Evolutionary conservation across 768 basidiomycete species (phyloP).

Genomic region (Coprinopsis marcescibilis): DNA sequence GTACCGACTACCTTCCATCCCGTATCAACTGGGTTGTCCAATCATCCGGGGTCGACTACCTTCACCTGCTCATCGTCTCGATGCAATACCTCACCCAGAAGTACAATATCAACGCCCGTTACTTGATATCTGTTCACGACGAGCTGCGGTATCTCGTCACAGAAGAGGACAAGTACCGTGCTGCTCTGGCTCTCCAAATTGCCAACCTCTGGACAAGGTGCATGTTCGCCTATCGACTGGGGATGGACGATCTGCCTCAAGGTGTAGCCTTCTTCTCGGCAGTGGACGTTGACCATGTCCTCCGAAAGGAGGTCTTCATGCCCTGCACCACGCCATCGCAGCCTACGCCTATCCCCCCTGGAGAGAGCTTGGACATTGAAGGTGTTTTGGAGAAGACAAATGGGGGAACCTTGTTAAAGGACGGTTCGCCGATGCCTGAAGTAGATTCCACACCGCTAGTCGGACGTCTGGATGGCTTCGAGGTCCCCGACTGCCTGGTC

Average conservation of each 20-base stretch:
- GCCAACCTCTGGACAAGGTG: constrained; percentile 94
- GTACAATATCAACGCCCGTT: constrained; percentile 85
- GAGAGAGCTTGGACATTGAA: constrained; percentile 78
- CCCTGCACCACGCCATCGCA: constrained; percentile 93
- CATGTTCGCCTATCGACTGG: constrained; percentile 86
- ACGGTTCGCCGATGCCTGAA: constrained; percentile 50
- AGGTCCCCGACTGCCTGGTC: constrained; percentile 50
- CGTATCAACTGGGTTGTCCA: constrained; percentile 99
- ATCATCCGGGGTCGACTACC: constrained; percentile 96
- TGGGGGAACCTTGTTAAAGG: constrained; percentile 59
- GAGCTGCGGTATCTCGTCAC: constrained; percentile 91
- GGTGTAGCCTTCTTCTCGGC: constrained; percentile 97
- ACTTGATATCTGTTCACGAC: constrained; percentile 95
- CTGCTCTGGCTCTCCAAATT: constrained; percentile 87
- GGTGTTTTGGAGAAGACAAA: constrained; percentile 61
- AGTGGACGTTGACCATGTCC: constrained; percentile 85
- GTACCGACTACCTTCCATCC: constrained; percentile 88
- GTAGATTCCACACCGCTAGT: constrained; percentile 18
- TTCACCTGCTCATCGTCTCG: constrained; percentile 91
- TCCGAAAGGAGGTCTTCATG: constrained; percentile 96
- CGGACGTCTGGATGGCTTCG: constrained; percentile 45
- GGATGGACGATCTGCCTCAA: constrained; percentile 94
- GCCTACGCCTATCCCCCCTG: constrained; percentile 72
- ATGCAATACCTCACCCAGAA: constrained; percentile 83
- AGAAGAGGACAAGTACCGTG: constrained; percentile 87